A percentile compares a stretch with the other conserved stretches of the same genome.
phyloP scores from a whole-genome alignment of 2,329 filamentous ascomycete genomes.

The Cephalotrichum gorgonifer region DNA sequence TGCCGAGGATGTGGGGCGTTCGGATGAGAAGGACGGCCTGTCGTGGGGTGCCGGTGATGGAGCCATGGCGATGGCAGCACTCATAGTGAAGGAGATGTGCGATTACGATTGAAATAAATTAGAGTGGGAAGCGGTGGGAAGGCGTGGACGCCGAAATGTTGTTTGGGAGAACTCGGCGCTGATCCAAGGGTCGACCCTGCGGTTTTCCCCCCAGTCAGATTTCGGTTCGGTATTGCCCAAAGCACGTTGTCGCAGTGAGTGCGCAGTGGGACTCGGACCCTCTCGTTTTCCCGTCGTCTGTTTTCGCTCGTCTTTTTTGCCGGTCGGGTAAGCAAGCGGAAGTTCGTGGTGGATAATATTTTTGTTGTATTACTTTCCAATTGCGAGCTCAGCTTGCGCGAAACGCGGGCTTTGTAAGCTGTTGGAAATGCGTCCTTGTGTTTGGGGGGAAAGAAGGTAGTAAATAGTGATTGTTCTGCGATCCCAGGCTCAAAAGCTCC shows the following conservation, averaged over 20 bases:
- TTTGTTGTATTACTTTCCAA: too few species aligned
- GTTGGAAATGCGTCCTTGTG: too few species aligned
- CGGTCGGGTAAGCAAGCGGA: constrained; percentile 7
- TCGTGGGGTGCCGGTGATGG: constrained; percentile 59
- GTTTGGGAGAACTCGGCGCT: neutral
- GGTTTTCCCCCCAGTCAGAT: neutral
- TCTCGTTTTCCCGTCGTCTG: neutral
- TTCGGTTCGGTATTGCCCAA: too few species aligned
- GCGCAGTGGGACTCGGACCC: constrained; percentile 1
- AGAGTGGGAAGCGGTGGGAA: neutral
- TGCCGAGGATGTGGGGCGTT: constrained; percentile 26
- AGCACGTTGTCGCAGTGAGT: too few species aligned
- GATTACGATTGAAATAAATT: neutral
- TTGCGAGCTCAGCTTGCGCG: too few species aligned
- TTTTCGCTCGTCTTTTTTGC: constrained; percentile 3
- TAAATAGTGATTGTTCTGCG: too few species aligned
- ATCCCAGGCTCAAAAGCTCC: too few species aligned
- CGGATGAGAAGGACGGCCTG: constrained; percentile 45
- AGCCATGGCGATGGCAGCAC: constrained; percentile 58
- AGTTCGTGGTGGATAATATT: too few species aligned
- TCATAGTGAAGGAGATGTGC: constrained; percentile 48
- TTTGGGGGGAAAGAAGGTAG: too few species aligned
- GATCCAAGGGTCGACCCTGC: neutral
- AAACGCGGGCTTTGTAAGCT: too few species aligned
- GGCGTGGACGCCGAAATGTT: neutral